phyloP scores from a whole-genome alignment of 2,329 filamentous ascomycete species.

The Fusarium sp. region DNA sequence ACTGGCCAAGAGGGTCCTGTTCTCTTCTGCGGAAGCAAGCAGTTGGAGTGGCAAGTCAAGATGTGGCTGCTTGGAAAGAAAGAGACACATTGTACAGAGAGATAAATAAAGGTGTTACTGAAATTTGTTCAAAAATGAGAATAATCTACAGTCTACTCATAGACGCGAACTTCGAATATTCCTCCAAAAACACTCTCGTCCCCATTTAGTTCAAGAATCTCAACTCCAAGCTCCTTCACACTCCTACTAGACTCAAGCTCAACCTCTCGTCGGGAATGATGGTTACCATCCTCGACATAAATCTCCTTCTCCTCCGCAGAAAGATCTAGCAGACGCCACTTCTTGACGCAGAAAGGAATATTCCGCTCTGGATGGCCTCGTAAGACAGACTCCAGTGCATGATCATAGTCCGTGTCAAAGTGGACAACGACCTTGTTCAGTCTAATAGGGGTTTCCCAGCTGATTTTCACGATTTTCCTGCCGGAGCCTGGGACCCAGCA shows the following conservation, averaged over 20 bases:
- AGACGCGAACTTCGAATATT: conserved; percentile 6
- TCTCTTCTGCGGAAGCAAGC: conserved; percentile 16
- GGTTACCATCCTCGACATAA: conserved; percentile 10
- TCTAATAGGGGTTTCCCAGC: not conserved
- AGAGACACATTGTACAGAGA: conserved; percentile 5
- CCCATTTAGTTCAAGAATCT: conserved; percentile 9
- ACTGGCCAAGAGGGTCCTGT: rapidly evolving
- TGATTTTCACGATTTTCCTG: not conserved
- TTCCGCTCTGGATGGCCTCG: conserved; percentile 19
- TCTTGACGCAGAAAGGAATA: conserved; percentile 22
- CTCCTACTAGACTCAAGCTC: not conserved
- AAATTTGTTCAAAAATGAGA: not conserved
- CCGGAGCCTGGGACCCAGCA: conserved; percentile 7
- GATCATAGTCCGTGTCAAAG: conserved; percentile 26
- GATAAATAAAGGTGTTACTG: not conserved
- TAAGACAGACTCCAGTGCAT: conserved; percentile 15
- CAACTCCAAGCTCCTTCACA: conserved; percentile 2
- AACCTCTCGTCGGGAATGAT: conserved; percentile 5
- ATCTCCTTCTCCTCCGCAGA: not conserved
- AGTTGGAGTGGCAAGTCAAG: conserved; percentile 22
- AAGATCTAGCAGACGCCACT: conserved; percentile 9
- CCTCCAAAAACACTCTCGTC: conserved; percentile 8
- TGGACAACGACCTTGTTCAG: not conserved
- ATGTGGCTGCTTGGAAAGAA: conserved; percentile 13
- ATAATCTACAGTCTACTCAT: conserved; percentile 11